Conservation (phyloP, 192 early-diverging fungal genomes). For the Coemansia sp. region DNA sequence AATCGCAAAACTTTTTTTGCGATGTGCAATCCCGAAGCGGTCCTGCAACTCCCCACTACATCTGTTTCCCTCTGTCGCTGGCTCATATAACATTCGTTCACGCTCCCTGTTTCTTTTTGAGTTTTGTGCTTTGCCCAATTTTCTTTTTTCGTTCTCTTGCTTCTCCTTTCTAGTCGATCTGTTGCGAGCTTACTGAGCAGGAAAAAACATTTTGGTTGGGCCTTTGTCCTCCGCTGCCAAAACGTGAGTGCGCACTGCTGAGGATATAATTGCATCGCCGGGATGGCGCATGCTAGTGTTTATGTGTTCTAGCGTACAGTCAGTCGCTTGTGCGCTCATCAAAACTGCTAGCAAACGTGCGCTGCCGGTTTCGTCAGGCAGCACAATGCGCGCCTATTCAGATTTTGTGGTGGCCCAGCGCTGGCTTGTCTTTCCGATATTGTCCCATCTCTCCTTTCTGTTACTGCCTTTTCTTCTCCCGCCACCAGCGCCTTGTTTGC, state of each 20-base stretch:
- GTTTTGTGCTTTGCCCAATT: not conserved
- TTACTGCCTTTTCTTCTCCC: constrained; percentile 7
- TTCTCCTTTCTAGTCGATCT: not conserved
- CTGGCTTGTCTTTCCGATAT: constrained; percentile 12
- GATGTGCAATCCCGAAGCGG: not conserved
- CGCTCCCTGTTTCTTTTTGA: not conserved
- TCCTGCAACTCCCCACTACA: not conserved
- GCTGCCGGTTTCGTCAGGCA: not conserved
- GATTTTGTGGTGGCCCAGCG: constrained; percentile 4
- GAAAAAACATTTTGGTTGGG: not conserved
- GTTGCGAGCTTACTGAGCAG: not conserved
- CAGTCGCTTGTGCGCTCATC: constrained; percentile 3
- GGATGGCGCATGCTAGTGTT: not conserved
- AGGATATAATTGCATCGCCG: not conserved
- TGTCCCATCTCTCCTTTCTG: not conserved
- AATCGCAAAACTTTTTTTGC: constrained; percentile 1
- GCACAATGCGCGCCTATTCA: constrained; percentile 12
- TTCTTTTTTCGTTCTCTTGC: not conserved
- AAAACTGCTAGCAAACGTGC: not conserved
- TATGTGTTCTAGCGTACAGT: not conserved
- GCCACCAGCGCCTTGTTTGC: constrained; percentile 9
- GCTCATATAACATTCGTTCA: not conserved
- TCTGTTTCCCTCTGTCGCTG: not conserved
- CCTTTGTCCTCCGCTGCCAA: not conserved
- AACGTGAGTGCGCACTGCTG: not conserved